Base-by-base conservation (phyloP, 805 yeast species). In the Torulaspora franciscae region DNA sequence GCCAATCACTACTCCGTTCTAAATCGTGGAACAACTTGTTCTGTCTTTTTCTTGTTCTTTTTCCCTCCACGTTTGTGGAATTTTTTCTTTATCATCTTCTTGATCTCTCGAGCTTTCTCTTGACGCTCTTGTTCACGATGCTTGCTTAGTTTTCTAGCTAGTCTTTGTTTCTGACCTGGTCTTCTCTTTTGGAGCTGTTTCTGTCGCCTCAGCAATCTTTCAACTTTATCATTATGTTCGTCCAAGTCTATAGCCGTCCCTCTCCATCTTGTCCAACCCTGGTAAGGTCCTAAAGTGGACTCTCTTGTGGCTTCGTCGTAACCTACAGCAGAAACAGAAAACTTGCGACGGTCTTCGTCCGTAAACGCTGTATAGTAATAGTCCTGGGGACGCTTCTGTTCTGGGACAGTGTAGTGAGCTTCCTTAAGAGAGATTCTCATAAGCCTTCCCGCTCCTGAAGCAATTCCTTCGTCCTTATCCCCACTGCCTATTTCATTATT, bases 41-140 rank as follows among this genome's bases (percentile, higher is more conserved):
- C 57, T 19, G 58, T 55, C 40, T 51, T 51, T 48, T 57, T 58
- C 32, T 62, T 63, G 39, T 64, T 64, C 47, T 64, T 63, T 42
- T 63, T 64, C 19, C 69, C 69, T 44, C 69, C 69, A 44, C 69
- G 61, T 43, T 59, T 62, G 42, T 59, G 64, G 38, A 64, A 62
- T 45, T 53, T 59, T 52, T 65, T 65, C 49, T 65, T 65, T 2
- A 57, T 44, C 34, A 55, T 30, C 43, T 57, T 62, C 44, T 51
- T 63, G 7, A 61, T 40, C 43, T 56, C 58, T 19, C 49, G 42
- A 3, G 44, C 56, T 42, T 47, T 47, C 19, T 48, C 49, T 36
- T 52, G 52, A 39, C 69, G 61, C 35, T 54, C 59, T 23, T 46
- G 23, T 19, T 50, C 56, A 27, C 55, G 51, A 39, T 53, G 47